Base-by-base conservation (phyloP, 2,329 filamentous ascomycete genomes). In the Claviceps sp. region DNA sequence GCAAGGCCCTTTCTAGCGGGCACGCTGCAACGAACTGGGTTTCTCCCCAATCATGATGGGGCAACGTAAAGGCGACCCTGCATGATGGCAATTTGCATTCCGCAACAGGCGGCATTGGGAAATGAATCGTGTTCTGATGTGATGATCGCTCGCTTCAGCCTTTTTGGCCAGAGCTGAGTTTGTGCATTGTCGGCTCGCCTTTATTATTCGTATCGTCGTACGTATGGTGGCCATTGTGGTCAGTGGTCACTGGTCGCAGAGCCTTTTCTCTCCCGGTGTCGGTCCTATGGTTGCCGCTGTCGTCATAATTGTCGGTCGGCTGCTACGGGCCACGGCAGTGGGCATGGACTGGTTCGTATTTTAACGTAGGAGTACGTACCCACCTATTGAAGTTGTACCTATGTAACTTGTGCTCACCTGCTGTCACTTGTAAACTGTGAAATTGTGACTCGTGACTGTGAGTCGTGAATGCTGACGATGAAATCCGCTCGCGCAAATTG, bases 61-160 rank as follows among this genome's bases (percentile, higher is more conserved):
- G 30, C 30, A 34, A 11, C 30, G 24, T 13, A n/a, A 22, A 52
- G 46, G 18, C 38, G 50, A 45, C 48, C 50, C 50, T 48, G 50
- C 50, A 52, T 52, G 37, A 45, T 38, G 45, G 48, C 43, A 45
- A 45, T 45, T 24, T n/a, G 11, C 30, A 34, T 34, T 11, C 30
- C 30, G 43, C 43, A 30, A n/a, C n/a, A 30, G 16, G 24, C 43
- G 43, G 42, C 24, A 43, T 18, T 30, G 5, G 5, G 43, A 45
- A 45, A 45, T 45, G 43, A 45, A 18, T 45, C 43, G 43, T 45
- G 43, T 45, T 30, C 43, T 30, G n/a, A 37, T 16, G 30, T 30
- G n/a, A 37, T 22, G n/a, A 24, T 38, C 3, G 20, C 8, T 43
- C 42, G 42, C 20, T 24, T 43, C 41, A 24, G 41, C 20, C 20